phyloP scores from a whole-genome alignment of 306 rosid genomes.

The Macrotyloma uniflorum region DNA sequence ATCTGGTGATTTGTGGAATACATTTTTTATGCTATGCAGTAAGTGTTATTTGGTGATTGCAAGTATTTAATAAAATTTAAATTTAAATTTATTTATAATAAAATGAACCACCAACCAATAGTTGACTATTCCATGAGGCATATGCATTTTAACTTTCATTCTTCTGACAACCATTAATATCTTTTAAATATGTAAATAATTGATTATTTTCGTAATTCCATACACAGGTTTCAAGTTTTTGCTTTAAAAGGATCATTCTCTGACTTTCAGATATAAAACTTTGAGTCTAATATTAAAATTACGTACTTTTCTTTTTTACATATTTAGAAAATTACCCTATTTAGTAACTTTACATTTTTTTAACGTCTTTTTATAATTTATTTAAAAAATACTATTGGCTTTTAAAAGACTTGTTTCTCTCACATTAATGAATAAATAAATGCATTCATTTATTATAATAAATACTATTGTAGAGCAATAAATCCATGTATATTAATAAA shows the following conservation, averaged over 20 bases:
- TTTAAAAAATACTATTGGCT: not conserved
- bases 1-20: not conserved
- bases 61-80: not conserved
- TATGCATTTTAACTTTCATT: not conserved
- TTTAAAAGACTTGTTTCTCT: not conserved
- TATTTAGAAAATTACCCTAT: not conserved
- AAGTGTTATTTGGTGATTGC: not conserved
- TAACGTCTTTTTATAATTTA: not conserved
- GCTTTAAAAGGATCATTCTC: no score
- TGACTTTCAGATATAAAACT: not conserved
- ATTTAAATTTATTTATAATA: no score
- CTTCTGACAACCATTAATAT: constrained; percentile 16
- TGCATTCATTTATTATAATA: not conserved
- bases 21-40: not conserved
- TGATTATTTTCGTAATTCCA: no score
- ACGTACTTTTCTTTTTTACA: no score
- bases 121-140: not conserved
- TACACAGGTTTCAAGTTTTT: no score
- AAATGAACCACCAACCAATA: not conserved
- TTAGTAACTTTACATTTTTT: not conserved
- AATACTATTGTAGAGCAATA: no score
- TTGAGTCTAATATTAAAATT: no score
- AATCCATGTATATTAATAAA: no score
- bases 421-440: not conserved
- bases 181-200: no score